phyloP scores from a whole-genome alignment of 306 rosid species.

The Malus sylvestris region DNA sequence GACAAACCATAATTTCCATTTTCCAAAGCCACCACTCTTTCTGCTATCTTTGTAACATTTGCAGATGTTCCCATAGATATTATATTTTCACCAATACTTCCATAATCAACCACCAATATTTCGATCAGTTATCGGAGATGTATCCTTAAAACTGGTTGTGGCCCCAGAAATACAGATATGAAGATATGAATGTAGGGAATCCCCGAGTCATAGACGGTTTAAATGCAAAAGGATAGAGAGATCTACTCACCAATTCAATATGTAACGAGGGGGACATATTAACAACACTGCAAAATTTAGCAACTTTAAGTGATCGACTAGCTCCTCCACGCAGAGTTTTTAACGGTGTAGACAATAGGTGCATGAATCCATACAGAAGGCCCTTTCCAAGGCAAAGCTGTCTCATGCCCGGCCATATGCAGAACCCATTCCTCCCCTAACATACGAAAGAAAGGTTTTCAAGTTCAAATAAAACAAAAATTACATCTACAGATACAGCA shows the following conservation, averaged over 20 bases:
- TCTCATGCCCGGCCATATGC: conserved; percentile 73
- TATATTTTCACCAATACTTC: background rate
- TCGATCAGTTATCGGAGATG: background rate
- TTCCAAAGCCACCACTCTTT: background rate
- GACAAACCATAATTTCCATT: background rate
- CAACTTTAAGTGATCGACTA: conserved; percentile 71
- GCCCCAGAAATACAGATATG: background rate
- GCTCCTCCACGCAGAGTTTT: conserved; percentile 88
- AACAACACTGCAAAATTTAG: conserved; percentile 89
- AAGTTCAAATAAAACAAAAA: background rate
- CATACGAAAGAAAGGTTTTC: conserved; percentile 7
- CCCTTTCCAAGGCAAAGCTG: conserved; percentile 70
- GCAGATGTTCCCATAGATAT: background rate
- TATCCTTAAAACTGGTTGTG: background rate
- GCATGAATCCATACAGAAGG: conserved; percentile 73
- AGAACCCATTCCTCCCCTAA: conserved; percentile 60
- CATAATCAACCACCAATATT: background rate
- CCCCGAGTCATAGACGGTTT: background rate
- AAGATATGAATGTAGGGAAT: background rate
- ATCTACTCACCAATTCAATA: conserved; percentile 76
- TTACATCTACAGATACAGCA: background rate
- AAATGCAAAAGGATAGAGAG: background rate
- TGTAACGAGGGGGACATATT: conserved; percentile 70
- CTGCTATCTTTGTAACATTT: no score
- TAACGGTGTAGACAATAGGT: conserved; percentile 61